Conservation (phyloP, 2,329 filamentous ascomycete genomes). For the Cytospora piceicola region DNA sequence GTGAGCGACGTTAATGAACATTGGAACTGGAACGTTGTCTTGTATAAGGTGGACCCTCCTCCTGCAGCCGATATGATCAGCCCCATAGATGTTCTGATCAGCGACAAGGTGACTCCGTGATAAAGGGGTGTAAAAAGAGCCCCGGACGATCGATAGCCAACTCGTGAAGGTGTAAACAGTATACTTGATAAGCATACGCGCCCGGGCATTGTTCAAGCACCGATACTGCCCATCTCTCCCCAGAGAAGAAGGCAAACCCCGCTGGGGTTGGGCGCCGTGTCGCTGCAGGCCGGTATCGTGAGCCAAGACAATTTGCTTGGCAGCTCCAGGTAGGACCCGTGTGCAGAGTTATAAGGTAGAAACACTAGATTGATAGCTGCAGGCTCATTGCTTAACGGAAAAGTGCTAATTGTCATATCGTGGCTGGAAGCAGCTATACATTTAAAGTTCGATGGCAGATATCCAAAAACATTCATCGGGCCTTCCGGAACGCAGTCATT, state of each 20-base stretch:
- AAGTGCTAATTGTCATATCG: too few species aligned
- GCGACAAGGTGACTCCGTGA: slow-evolving; percentile 6
- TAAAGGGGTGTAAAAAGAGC: slow-evolving; percentile 10
- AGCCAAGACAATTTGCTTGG: too few species aligned
- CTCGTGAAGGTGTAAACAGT: background rate
- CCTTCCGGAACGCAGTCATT: background rate
- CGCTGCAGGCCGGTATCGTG: too few species aligned
- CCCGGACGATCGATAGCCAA: background rate
- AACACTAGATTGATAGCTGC: too few species aligned
- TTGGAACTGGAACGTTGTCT: slow-evolving; percentile 11
- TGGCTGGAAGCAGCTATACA: too few species aligned
- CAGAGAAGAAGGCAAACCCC: background rate
- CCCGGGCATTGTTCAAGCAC: background rate
- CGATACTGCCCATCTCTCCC: background rate
- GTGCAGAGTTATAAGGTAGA: too few species aligned
- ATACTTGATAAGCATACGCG: background rate
- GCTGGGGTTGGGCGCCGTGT: background rate
- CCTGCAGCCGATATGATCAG: slow-evolving; percentile 15
- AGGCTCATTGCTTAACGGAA: too few species aligned
- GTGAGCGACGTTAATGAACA: background rate
- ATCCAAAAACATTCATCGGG: too few species aligned
- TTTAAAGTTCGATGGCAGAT: too few species aligned
- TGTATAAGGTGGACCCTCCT: slow-evolving; percentile 2
- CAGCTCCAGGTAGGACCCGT: too few species aligned
- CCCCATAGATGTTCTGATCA: slow-evolving; percentile 22